These are phyloP conservation scores for Dorcoceras hygrometricum DNA, from an alignment of 257 asterid species.

Conservation along the genomic window DNA sequence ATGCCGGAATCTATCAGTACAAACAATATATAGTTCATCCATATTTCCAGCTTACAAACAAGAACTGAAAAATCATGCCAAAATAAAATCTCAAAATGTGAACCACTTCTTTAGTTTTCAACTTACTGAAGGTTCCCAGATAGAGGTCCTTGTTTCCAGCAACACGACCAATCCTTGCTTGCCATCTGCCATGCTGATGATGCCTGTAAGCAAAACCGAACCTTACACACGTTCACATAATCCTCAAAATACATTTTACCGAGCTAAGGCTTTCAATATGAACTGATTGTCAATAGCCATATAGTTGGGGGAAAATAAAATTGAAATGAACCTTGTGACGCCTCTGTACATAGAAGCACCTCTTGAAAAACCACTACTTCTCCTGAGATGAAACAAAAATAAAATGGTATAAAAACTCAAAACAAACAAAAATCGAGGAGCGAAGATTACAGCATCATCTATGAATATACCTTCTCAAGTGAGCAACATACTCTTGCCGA, in stretches of 20 bases:
- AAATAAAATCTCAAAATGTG: background rate
- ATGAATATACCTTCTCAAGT: slow-evolving; percentile 60
- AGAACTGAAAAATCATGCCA: background rate
- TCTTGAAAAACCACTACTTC: slow-evolving; percentile 71
- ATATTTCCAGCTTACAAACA: background rate
- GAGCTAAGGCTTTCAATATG: background rate
- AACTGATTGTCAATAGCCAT: background rate
- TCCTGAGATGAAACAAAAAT: slow-evolving; percentile 36
- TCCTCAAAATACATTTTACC: background rate
- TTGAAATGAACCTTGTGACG: slow-evolving; percentile 51
- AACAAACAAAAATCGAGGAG: background rate
- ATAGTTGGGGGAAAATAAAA: background rate
- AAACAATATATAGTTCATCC: background rate
- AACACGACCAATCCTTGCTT: slow-evolving; percentile 73
- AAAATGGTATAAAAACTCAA: background rate
- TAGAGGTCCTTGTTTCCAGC: slow-evolving; percentile 79
- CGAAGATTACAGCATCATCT: background rate
- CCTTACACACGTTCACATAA: background rate
- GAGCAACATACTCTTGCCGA: slow-evolving; percentile 86
- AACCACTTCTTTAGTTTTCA: no score
- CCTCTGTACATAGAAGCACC: slow-evolving; percentile 80
- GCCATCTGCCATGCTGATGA: slow-evolving; percentile 86
- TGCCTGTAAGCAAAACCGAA: slow-evolving; percentile 33
- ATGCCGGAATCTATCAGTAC: slow-evolving; percentile 4
- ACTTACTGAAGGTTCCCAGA: slow-evolving; percentile 71